Evolutionary conservation across 192 early-diverging fungal genomes (phyloP).

Genomic region (Umbelopsis isabellina): DNA sequence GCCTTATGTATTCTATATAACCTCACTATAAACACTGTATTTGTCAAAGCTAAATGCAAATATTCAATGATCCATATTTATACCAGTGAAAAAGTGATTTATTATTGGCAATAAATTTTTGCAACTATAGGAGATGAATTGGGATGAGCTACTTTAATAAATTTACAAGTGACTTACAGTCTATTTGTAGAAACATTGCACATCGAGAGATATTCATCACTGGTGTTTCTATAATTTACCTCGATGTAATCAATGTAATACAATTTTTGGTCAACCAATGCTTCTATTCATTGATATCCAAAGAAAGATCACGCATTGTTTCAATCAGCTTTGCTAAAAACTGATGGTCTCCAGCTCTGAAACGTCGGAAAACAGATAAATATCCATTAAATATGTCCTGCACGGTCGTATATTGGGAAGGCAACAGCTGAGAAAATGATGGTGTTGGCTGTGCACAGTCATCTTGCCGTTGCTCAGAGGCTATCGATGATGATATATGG

Average conservation of each 20-base stretch:
- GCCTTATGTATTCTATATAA: neutral
- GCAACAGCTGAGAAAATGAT: neutral
- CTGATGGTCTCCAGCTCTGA: neutral
- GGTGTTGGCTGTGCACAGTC: neutral
- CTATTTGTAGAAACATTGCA: neutral
- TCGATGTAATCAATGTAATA: neutral
- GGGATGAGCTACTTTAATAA: neutral
- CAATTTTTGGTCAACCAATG: neutral
- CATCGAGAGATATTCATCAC: neutral
- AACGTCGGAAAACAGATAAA: neutral
- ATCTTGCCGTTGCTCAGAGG: neutral
- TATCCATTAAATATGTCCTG: neutral
- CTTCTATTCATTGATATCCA: neutral
- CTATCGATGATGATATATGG: neutral
- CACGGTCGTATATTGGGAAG: neutral
- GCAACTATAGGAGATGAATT: neutral
- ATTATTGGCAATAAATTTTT: neutral
- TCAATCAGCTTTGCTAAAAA: neutral
- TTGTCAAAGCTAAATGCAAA: neutral
- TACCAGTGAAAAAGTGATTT: neutral
- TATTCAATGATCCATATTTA: neutral
- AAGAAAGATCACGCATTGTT: constrained; percentile 5
- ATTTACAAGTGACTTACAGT: neutral
- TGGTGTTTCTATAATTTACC: neutral
- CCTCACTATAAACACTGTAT: neutral